phyloP scores from a whole-genome alignment of 257 asterid species.

The Solanum lignicaule region DNA sequence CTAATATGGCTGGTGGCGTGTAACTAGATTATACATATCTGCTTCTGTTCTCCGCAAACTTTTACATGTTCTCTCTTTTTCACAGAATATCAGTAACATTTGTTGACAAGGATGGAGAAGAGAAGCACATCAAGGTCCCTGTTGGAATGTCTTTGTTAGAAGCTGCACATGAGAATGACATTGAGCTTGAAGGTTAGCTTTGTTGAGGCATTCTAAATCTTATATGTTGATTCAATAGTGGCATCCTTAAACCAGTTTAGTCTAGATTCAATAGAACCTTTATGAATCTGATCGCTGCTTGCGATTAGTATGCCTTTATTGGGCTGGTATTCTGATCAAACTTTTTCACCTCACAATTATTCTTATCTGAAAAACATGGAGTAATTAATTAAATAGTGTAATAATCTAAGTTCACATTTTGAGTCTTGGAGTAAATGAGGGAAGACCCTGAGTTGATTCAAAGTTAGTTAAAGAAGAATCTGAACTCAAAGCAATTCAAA shows the following conservation, averaged over 20 bases:
- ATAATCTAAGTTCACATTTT: background rate
- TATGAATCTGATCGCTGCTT: background rate
- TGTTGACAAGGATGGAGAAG: constrained; percentile 86
- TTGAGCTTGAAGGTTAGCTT: constrained; percentile 82
- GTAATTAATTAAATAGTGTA: background rate
- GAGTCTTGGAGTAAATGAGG: background rate
- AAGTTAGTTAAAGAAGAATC: background rate
- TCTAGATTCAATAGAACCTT: background rate
- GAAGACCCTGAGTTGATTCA: background rate
- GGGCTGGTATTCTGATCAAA: background rate
- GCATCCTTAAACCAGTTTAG: background rate
- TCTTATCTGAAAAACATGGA: background rate
- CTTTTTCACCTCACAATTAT: background rate
- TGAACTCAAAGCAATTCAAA: background rate
- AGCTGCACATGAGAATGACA: constrained; percentile 91
- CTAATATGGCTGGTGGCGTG: background rate
- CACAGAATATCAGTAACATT: constrained; percentile 73
- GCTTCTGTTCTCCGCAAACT: background rate
- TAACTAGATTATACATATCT: background rate
- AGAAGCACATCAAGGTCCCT: constrained; percentile 62
- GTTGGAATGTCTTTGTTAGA: constrained; percentile 89
- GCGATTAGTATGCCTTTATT: background rate
- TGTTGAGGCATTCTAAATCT: background rate
- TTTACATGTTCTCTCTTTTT: background rate
- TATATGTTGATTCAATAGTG: background rate